A percentile compares a stretch with the other conserved stretches of the same genome.
Conservation (phyloP, 371 early-diverging fungal species). For the Paramicrosporidium saccamoebae region DNA sequence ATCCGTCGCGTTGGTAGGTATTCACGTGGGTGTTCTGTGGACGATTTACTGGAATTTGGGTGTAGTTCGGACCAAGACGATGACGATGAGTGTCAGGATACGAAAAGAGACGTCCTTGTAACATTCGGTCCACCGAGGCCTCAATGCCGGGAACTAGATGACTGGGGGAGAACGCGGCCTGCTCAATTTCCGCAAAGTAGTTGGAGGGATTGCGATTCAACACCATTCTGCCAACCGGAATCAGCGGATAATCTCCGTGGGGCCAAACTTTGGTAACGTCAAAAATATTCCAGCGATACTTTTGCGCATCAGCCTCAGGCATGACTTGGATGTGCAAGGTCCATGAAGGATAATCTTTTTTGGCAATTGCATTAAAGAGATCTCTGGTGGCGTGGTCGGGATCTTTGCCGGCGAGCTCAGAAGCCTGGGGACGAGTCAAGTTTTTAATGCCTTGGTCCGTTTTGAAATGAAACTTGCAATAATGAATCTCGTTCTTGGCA, state of each 20-base stretch:
- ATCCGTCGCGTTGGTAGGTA: constrained; percentile 33
- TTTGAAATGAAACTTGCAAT: constrained; percentile 61
- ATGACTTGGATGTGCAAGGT: constrained; percentile 33
- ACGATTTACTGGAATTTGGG: constrained; percentile 33
- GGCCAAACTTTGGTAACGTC: constrained; percentile 57
- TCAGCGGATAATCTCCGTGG: constrained; percentile 29
- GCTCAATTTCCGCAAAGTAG: constrained; percentile 47
- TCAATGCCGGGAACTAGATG: constrained; percentile 32
- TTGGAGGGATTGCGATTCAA: constrained; percentile 37
- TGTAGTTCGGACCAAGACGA: constrained; percentile 33
- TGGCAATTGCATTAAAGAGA: constrained; percentile 27
- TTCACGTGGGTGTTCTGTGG: constrained; percentile 14
- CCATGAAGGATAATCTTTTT: constrained; percentile 35
- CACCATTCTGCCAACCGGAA: constrained; percentile 26
- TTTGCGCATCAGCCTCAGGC: constrained; percentile 24
- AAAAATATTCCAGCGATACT: constrained; percentile 32
- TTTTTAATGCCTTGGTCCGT: constrained; percentile 41
- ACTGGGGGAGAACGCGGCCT: constrained; percentile 32
- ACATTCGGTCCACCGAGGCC: constrained; percentile 23
- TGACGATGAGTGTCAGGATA: constrained; percentile 40
- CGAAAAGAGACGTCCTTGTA: constrained; percentile 36
- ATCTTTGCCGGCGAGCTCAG: constrained; percentile 14
- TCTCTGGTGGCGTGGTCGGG: constrained; percentile 42
- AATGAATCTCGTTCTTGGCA: constrained; percentile 19
- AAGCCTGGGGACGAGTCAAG: constrained; percentile 21